These are phyloP conservation scores for Globisporangium rhizosaccharum DNA, from an alignment of 352 stramenopile genomes.

Conservation along the genomic window DNA sequence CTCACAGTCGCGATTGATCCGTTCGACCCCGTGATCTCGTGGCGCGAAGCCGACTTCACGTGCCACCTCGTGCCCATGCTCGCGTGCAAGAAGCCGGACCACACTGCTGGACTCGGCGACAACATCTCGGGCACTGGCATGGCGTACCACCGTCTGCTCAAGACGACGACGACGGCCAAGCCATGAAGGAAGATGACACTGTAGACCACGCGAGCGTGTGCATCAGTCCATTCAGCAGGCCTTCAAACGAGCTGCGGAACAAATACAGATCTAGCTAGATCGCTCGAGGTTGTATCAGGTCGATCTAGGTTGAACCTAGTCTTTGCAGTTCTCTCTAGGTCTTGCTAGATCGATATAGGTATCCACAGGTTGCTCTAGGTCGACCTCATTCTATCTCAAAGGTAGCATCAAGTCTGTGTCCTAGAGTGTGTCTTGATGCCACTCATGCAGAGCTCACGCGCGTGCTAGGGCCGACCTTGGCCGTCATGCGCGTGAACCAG, in stretches of 20 bases:
- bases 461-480: conserved; percentile 44
- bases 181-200: too few species aligned
- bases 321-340: neutral
- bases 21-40: conserved; percentile 57
- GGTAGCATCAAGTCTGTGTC: neutral
- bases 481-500: conserved; percentile 72
- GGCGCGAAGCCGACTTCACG: conserved; percentile 68
- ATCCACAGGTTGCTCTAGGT: neutral
- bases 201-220: too few species aligned
- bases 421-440: neutral
- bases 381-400: neutral
- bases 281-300: too few species aligned
- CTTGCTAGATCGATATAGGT: neutral
- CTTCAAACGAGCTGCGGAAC: neutral
- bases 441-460: conserved; percentile 17
- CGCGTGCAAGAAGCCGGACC: conserved; percentile 76
- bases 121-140: conserved; percentile 85
- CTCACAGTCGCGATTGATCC: conserved; percentile 61
- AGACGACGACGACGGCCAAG: neutral
- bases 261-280: neutral
- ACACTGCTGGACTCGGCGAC: conserved; percentile 76
- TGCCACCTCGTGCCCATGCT: conserved; percentile 78
- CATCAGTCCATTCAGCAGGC: too few species aligned
- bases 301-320: neutral
- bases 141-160: conserved; percentile 58